Conservation (phyloP, 2,329 filamentous ascomycete genomes). For the Talaromyces amestolkiae region DNA sequence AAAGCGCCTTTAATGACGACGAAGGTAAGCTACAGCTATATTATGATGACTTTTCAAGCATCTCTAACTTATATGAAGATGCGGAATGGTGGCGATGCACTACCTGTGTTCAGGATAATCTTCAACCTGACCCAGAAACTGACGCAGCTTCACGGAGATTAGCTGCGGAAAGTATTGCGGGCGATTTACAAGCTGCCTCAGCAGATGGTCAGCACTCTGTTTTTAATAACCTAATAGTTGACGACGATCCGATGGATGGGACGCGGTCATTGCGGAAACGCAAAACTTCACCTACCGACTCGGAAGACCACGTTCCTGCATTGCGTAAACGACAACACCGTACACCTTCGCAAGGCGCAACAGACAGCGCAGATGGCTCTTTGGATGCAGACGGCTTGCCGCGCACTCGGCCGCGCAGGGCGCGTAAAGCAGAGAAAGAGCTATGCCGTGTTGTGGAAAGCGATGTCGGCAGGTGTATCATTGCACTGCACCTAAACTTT, state of each 20-base stretch:
- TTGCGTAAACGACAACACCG: slow-evolving; percentile 51
- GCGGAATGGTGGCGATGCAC: slow-evolving; percentile 62
- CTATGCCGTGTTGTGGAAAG: slow-evolving; percentile 41
- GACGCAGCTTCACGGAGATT: slow-evolving; percentile 49
- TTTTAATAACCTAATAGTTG: slow-evolving; percentile 69
- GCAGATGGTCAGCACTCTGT: slow-evolving; percentile 68
- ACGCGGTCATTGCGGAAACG: slow-evolving; percentile 78
- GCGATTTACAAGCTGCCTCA: slow-evolving; percentile 69
- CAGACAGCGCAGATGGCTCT: slow-evolving; percentile 24
- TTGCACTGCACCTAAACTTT: slow-evolving; percentile 60
- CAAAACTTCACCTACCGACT: slow-evolving; percentile 70
- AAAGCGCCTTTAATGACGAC: slow-evolving; percentile 60
- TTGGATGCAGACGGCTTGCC: slow-evolving; percentile 25
- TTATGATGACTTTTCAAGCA: slow-evolving; percentile 7
- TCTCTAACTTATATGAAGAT: slow-evolving; percentile 41
- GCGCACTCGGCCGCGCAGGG: slow-evolving; percentile 58
- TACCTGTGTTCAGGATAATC: slow-evolving; percentile 49
- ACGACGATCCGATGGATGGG: slow-evolving; percentile 72
- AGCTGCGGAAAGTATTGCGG: slow-evolving; percentile 61
- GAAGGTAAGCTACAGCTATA: slow-evolving; percentile 55
- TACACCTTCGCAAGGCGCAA: slow-evolving; percentile 25
- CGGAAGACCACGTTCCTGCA: slow-evolving; percentile 46
- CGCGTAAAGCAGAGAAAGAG: slow-evolving; percentile 44
- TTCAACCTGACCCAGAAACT: slow-evolving; percentile 32
- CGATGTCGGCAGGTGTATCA: slow-evolving; percentile 50